Percentiles rank a stretch among this genome's conserved stretches.
phyloP scores from a whole-genome alignment of 2,329 filamentous ascomycete species.

The Sporothrix inflata region DNA sequence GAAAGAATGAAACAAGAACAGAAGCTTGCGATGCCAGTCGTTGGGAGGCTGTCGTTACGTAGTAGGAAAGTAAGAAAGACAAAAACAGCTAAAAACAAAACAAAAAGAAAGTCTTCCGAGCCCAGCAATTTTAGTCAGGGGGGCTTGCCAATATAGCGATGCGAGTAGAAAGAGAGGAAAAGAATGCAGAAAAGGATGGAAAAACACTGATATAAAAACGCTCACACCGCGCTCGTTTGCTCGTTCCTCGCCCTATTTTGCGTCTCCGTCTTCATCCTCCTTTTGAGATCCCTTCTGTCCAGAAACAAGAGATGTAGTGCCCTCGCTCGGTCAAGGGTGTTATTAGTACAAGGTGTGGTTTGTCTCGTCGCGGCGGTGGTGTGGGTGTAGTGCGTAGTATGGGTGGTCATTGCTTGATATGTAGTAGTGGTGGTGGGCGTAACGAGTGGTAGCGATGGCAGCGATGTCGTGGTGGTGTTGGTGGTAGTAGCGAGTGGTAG shows the following conservation, averaged over 20 bases:
- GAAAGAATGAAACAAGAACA: not conserved
- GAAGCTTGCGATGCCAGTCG: not conserved
- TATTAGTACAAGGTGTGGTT: slow-evolving; percentile 18
- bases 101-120: slow-evolving; percentile 7
- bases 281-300: not conserved
- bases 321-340: not conserved
- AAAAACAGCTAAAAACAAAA: not conserved
- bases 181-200: not conserved
- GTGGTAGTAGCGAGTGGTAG: not conserved
- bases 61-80: not conserved
- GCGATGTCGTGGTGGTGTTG: not conserved
- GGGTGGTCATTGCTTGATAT: not conserved
- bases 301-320: not conserved
- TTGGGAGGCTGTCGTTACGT: slow-evolving; percentile 10
- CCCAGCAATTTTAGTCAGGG: slow-evolving; percentile 4
- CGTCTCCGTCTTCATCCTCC: not conserved
- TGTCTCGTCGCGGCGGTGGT: not conserved
- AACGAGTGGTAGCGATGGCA: not conserved
- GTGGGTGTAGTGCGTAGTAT: not conserved
- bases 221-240: not conserved
- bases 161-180: not conserved
- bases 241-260: not conserved
- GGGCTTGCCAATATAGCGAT: not conserved
- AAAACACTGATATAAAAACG: not conserved
- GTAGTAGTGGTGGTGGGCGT: not conserved